Evolutionary conservation across 371 early-diverging fungal species (phyloP).

Genomic region (Mortierella sp.): DNA sequence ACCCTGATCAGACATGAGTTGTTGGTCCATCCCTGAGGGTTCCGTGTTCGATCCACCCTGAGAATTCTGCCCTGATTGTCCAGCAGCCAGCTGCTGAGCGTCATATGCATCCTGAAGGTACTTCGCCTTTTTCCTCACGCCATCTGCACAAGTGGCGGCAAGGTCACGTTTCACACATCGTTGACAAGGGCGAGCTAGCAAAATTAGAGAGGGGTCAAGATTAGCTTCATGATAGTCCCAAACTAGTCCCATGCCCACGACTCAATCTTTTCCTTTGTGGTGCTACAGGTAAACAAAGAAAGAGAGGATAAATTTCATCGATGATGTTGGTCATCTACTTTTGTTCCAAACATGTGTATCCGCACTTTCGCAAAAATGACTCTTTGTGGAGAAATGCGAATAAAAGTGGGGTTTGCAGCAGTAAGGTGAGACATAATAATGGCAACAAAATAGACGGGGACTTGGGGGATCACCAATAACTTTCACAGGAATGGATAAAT

Average conservation of each 20-base stretch:
- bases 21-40: constrained; percentile 21
- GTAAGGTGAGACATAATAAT: background rate
- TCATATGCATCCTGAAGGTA: constrained; percentile 74
- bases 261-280: background rate
- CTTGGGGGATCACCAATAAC: background rate
- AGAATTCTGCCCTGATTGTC: constrained; percentile 17
- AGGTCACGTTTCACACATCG: constrained; percentile 86
- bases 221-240: background rate
- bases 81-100: constrained; percentile 41
- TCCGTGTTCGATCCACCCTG: constrained; percentile 17
- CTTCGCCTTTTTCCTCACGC: constrained; percentile 84
- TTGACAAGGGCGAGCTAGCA: constrained; percentile 82
- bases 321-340: constrained; percentile 12
- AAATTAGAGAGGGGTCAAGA: background rate
- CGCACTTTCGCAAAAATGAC: background rate
- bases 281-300: constrained; percentile 5
- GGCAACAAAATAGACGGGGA: background rate
- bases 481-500: background rate
- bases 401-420: background rate
- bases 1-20: constrained; percentile 32
- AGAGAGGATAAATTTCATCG: background rate
- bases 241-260: background rate
- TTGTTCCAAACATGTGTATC: constrained; percentile 40
- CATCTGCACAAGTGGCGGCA: constrained; percentile 80
- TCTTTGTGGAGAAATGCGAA: constrained; percentile 10